Conservation (phyloP, 495 filamentous ascomycete species). For the Penicillium canescens region DNA sequence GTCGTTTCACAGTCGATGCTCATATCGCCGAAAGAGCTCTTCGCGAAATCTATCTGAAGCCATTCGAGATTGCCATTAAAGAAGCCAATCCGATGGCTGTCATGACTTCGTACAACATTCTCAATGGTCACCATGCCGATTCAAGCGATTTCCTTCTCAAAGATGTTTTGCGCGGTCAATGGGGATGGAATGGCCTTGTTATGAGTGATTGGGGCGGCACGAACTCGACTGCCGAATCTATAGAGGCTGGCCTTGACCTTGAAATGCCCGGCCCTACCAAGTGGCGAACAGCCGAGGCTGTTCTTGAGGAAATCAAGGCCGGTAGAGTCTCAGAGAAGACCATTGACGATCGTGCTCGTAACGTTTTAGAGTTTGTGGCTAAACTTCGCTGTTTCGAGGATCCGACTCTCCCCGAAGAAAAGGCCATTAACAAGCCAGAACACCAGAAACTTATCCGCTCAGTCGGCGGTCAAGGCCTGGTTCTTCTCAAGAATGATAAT, state of each 20-base stretch:
- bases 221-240: constrained; percentile 29
- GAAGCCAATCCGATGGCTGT: constrained; percentile 56
- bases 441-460: constrained; percentile 55
- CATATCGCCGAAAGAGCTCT: constrained; percentile 60
- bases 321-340: neutral
- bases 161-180: constrained; percentile 60
- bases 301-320: neutral
- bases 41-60: constrained; percentile 66
- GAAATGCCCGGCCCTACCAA: constrained; percentile 65
- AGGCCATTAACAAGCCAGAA: constrained; percentile 44
- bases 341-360: constrained; percentile 30
- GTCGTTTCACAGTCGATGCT: constrained; percentile 54
- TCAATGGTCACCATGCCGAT: constrained; percentile 65
- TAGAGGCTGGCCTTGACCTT: constrained; percentile 61
- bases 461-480: constrained; percentile 60
- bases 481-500: constrained; percentile 68
- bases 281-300: constrained; percentile 35
- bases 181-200: constrained; percentile 61
- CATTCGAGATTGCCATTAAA: constrained; percentile 64
- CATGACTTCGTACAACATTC: constrained; percentile 71
- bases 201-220: constrained; percentile 67
- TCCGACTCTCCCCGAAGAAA: neutral
- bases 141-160: constrained; percentile 57
- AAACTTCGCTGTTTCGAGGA: constrained; percentile 42
- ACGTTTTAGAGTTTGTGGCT: constrained; percentile 46